Percentiles rank a stretch among this genome's conserved stretches.
These are phyloP conservation scores for Saccharomycopsis lassenensis DNA, from an alignment of 805 yeast species.

Conservation along the genomic window DNA sequence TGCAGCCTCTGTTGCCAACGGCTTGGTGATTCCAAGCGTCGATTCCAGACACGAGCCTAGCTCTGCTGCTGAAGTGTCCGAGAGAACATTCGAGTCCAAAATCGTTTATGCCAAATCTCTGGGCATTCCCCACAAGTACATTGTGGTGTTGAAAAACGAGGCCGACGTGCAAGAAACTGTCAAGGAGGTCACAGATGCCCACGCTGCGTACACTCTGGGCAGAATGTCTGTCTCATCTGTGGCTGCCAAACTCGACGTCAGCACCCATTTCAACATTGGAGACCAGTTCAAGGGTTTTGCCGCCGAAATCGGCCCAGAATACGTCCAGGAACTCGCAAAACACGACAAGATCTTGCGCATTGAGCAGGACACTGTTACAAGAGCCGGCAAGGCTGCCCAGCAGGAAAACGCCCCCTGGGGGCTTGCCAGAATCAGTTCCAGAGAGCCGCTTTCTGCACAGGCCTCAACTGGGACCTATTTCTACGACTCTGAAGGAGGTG, in stretches of 20 bases:
- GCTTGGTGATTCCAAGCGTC: conserved; percentile 45
- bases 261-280: conserved; percentile 34
- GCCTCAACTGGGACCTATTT: conserved; percentile 6
- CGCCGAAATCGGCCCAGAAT: conserved; percentile 66
- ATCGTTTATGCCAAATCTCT: not conserved
- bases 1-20: conserved; percentile 31
- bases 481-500: conserved; percentile 8
- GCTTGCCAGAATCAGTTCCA: conserved; percentile 79
- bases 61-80: too few species aligned
- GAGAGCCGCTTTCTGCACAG: conserved; percentile 42
- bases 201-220: conserved; percentile 42
- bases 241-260: not conserved
- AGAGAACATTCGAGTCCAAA: too few species aligned
- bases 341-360: conserved; percentile 53
- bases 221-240: conserved; percentile 20
- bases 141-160: conserved; percentile 6
- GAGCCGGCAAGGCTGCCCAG: conserved; percentile 48
- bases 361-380: conserved; percentile 66
- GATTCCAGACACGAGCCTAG: too few species aligned
- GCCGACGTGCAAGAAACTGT: not conserved
- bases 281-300: conserved; percentile 60
- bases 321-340: conserved; percentile 50
- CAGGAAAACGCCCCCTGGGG: conserved; percentile 95
- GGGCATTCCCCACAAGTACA: conserved; percentile 7
- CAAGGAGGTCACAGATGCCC: conserved; percentile 46